Percentiles rank a stretch among this genome's conserved stretches.
Evolutionary conservation across 495 filamentous ascomycete genomes (phyloP).

Genomic region (Hyphodiscus hymeniophilus): DNA sequence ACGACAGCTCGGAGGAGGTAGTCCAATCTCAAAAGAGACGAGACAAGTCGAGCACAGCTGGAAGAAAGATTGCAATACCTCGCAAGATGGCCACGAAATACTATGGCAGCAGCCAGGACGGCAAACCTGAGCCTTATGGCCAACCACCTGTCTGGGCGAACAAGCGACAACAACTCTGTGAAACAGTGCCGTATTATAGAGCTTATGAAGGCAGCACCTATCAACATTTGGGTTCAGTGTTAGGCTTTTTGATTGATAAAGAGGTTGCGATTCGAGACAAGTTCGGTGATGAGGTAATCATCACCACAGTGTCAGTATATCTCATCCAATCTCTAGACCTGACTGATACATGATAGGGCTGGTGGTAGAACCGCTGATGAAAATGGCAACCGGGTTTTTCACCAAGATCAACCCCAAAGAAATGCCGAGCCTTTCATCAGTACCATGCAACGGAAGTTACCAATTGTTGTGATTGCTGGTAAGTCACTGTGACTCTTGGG

Average conservation of each 20-base stretch:
- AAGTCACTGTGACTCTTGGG: conserved; percentile 5
- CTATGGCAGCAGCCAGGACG: conserved; percentile 4
- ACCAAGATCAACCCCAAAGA: conserved; percentile 34
- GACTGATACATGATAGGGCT: conserved; percentile 31
- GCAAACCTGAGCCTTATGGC: conserved; percentile 31
- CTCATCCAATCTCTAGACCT: background rate
- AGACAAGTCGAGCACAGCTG: too few relatives aligned
- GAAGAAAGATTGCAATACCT: too few relatives aligned
- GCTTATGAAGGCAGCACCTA: conserved; percentile 55
- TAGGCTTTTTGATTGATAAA: conserved; percentile 55
- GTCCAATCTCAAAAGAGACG: background rate
- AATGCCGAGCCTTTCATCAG: conserved; percentile 29
- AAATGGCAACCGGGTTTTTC: conserved; percentile 35
- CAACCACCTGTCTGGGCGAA: conserved; percentile 51
- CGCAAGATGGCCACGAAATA: conserved; percentile 1
- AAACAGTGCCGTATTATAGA: conserved; percentile 59
- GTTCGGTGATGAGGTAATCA: conserved; percentile 56
- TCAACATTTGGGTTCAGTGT: conserved; percentile 33
- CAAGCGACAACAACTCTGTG: conserved; percentile 53
- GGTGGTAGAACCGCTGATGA: conserved; percentile 38
- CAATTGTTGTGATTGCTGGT: conserved; percentile 56
- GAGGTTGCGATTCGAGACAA: conserved; percentile 47
- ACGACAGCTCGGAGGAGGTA: background rate
- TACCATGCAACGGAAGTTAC: conserved; percentile 27
- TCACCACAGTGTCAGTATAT: conserved; percentile 52